phyloP scores from a whole-genome alignment of 2,329 filamentous ascomycete species.

The Trichoderma lentiforme region DNA sequence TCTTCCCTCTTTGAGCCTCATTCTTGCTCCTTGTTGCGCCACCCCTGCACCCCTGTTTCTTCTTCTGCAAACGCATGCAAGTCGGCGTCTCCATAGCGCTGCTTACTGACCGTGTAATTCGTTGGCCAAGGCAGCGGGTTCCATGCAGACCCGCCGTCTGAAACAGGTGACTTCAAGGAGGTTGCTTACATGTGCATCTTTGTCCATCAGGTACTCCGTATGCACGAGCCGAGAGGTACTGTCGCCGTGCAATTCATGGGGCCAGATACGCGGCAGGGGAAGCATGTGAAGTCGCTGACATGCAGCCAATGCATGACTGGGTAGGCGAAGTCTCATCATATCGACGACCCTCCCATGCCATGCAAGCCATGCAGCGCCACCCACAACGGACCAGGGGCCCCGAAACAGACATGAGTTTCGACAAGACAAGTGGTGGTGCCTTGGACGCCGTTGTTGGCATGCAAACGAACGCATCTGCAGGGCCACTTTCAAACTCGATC shows the following conservation, averaged over 20 bases:
- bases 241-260: not conserved
- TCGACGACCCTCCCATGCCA: conserved; percentile 11
- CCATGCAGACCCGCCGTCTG: conserved; percentile 12
- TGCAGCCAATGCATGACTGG: conserved; percentile 9
- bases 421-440: not conserved
- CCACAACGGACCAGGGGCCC: not conserved
- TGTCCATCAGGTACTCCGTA: not conserved
- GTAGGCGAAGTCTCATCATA: not conserved
- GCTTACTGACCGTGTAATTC: not conserved
- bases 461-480: not conserved
- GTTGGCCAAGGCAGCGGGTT: not conserved
- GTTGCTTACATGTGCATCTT: conserved; percentile 8
- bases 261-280: not conserved
- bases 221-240: not conserved
- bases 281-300: conserved; percentile 10
- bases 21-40: not conserved
- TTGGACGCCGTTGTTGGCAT: not conserved
- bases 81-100: conserved; percentile 12
- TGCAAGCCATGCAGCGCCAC: conserved; percentile 12
- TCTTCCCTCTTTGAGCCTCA: not conserved
- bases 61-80: conserved; percentile 15
- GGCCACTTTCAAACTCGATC: not conserved
- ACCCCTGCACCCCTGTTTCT: not conserved
- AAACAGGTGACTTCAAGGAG: conserved; percentile 11
- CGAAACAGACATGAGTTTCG: conserved; percentile 11